phyloP scores from a whole-genome alignment of 78 protist species.

The Cavenderia fasciculata region DNA sequence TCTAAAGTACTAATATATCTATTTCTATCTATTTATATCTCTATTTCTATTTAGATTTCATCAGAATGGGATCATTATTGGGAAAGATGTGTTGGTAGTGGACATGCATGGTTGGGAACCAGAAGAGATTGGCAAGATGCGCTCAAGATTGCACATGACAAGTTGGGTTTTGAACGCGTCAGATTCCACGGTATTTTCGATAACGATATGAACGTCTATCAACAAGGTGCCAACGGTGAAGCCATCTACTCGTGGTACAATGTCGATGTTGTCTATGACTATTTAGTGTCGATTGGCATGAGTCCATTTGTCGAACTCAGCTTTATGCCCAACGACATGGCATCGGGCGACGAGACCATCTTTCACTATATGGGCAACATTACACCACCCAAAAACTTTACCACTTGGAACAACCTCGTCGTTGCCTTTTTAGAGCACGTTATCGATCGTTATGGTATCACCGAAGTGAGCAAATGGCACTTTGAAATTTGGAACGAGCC shows the following conservation, averaged over 20 bases:
- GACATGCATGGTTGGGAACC: slow-evolving; percentile 64
- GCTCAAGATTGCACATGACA: neutral
- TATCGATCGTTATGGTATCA: slow-evolving; percentile 65
- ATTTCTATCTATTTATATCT: too few species aligned
- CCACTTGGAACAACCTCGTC: slow-evolving; percentile 53
- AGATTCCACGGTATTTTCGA: slow-evolving; percentile 85
- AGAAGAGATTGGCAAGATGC: slow-evolving; percentile 71
- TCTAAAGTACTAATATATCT: too few species aligned
- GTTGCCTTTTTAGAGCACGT: slow-evolving; percentile 17
- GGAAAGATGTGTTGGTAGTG: slow-evolving; percentile 78
- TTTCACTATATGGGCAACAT: slow-evolving; percentile 75
- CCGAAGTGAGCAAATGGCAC: slow-evolving; percentile 48
- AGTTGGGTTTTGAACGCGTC: slow-evolving; percentile 67
- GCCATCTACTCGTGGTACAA: slow-evolving; percentile 53
- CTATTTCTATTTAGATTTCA: slow-evolving; percentile 1
- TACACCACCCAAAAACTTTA: slow-evolving; percentile 71
- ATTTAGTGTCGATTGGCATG: slow-evolving; percentile 47
- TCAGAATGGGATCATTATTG: slow-evolving; percentile 76
- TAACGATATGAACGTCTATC: slow-evolving; percentile 72
- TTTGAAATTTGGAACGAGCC: slow-evolving; percentile 85
- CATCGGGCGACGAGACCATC: slow-evolving; percentile 64
- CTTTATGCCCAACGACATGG: slow-evolving; percentile 75
- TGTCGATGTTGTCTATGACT: slow-evolving; percentile 77
- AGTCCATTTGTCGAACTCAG: slow-evolving; percentile 78
- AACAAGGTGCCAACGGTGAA: slow-evolving; percentile 10